These are phyloP conservation scores for Orbilia quercus DNA, from an alignment of 2,329 filamentous ascomycete genomes.

Conservation along the genomic window DNA sequence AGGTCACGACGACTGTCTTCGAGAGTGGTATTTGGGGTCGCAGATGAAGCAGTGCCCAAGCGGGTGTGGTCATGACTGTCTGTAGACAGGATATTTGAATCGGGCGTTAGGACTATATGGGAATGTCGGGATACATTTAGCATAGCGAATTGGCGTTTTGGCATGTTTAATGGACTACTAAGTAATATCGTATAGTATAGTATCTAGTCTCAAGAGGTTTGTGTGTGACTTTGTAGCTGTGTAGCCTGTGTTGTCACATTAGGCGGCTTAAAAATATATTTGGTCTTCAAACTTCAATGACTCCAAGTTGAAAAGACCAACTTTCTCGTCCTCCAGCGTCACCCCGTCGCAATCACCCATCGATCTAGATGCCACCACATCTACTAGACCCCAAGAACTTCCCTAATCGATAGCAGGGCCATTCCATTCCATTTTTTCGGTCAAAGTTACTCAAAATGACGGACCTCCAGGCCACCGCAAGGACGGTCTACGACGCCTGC, in stretches of 20 bases:
- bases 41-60: slow-evolving; percentile 58
- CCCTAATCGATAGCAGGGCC: slow-evolving; percentile 26
- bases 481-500: slow-evolving; percentile 44
- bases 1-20: slow-evolving; percentile 58
- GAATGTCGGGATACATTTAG: background rate
- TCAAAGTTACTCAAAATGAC: slow-evolving; percentile 37
- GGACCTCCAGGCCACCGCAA: slow-evolving; percentile 48
- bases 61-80: slow-evolving; percentile 58
- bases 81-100: background rate
- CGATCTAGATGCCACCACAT: slow-evolving; percentile 27
- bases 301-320: background rate
- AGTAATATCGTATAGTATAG: no score
- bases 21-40: slow-evolving; percentile 58
- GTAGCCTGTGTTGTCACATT: background rate
- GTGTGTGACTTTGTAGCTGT: no score
- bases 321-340: background rate
- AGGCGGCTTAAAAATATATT: background rate
- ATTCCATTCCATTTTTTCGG: background rate
- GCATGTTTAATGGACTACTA: no score
- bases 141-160: slow-evolving; percentile 30
- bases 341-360: background rate
- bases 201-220: no score
- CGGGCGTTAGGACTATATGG: background rate
- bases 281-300: background rate
- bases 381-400: slow-evolving; percentile 18